phyloP scores from a whole-genome alignment of 495 filamentous ascomycete genomes.

The Pyronema domesticum region DNA sequence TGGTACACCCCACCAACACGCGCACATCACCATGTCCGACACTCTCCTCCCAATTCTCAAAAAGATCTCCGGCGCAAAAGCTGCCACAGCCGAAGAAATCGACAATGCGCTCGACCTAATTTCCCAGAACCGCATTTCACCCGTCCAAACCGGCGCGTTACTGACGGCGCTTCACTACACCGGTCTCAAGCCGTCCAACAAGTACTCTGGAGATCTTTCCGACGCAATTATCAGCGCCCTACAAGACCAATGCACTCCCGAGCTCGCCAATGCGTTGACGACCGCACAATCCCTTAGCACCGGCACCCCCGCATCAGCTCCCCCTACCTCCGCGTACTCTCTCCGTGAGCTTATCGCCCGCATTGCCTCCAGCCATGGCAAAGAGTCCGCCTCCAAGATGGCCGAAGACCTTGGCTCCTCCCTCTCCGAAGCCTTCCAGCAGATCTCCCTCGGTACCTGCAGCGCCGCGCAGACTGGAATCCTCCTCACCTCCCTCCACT shows the following conservation, averaged over 20 bases:
- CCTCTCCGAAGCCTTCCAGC: constrained; percentile 72
- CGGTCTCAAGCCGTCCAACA: constrained; percentile 20
- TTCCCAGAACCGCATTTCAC: constrained; percentile 67
- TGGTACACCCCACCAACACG: too few relatives aligned
- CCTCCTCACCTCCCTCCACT: constrained; percentile 74
- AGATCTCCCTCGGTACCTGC: constrained; percentile 72
- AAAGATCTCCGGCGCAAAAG: constrained; percentile 45
- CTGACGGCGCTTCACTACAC: constrained; percentile 82
- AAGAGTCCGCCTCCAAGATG: constrained; percentile 36
- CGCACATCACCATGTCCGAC: not conserved
- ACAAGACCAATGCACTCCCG: constrained; percentile 34
- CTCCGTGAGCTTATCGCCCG: too few relatives aligned
- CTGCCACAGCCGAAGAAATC: constrained; percentile 60
- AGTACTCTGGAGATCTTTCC: constrained; percentile 39
- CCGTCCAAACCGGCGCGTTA: constrained; percentile 66
- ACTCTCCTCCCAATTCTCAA: constrained; percentile 71
- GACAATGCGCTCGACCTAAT: constrained; percentile 72
- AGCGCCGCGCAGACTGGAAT: constrained; percentile 68
- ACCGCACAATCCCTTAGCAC: too few relatives aligned
- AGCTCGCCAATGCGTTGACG: constrained; percentile 29
- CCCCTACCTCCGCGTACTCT: too few relatives aligned
- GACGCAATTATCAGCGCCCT: constrained; percentile 58
- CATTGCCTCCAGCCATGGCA: too few relatives aligned
- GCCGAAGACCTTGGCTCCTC: constrained; percentile 40
- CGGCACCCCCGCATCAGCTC: too few relatives aligned